Base-by-base conservation (phyloP, 768 basidiomycete species). In the Lactarius quietus region DNA sequence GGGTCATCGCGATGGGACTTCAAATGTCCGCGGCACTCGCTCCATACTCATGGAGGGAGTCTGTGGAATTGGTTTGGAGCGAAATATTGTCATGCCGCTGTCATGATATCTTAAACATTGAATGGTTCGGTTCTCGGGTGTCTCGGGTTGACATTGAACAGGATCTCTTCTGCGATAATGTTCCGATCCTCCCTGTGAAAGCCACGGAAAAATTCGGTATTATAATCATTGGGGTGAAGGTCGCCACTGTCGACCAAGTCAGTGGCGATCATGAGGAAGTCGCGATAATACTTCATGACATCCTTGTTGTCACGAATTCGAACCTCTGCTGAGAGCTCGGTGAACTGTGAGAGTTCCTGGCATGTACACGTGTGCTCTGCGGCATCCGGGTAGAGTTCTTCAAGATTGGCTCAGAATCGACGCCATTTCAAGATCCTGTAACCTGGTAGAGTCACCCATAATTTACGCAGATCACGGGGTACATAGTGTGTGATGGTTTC, bases 101-200 rank as follows among this genome's bases (percentile, higher is more conserved):
- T 6, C 3, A 52, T n/a, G 28, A 52, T 3, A 9, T 52, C 51
- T 17, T 52, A 10, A 4, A 29, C 26, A 23, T 17, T 14, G 51
- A 23, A 52, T 2, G 51, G 51, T 1, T 28, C 5, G 8, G 5
- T 52, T 23, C 23, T n/a, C 0, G 28, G 51, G 15, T 52, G 51
- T 0, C 23, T 12, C 0, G 51, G 59, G 0, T 53, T 53, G 4
- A 29, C 4, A 1, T 18, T 15, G 18, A 29, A 36, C 33, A 33
- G n/a, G 5, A 61, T 18, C 0, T 35, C 4, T 0, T 5, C 3
- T 0, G 23, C 6, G 2, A 61, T 8, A 0, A 38, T 28, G 1
- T 61, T 51, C 3, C 18, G 59, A 18, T 61, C 51, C 9, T 38
- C 28, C 0, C n/a, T 20, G 59, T 61, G 59, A 36, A 61, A 61